Base-by-base conservation (phyloP, 805 yeast species). In the Wickerhamomyces strasburgensis region DNA sequence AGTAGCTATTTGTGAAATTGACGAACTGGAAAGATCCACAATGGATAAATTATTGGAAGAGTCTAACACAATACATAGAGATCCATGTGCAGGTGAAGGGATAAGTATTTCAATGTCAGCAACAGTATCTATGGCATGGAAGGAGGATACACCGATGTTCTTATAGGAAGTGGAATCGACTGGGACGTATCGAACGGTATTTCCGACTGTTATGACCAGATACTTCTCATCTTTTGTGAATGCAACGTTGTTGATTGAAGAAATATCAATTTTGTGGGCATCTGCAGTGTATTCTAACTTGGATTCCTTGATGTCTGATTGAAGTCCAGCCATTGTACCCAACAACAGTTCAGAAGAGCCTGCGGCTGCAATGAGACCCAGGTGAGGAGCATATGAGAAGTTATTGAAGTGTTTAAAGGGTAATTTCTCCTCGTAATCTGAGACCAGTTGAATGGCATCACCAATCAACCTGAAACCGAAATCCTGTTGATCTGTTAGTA, bases 391-490 rank as follows among this genome's bases (percentile, higher is more conserved):
- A 31, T 67, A 64, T 13, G 63, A 60, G 8, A 72, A 51, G 34
- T 70, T 62, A 15, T 58, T 60, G 29, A 57, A 38, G 19, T 40
- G 56, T 35, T 56, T 60, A 55, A 43, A 68, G 14, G 62, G 70
- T 35, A 54, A 38, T 14, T 39, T 44, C 44, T 70, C 73, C 13
- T 57, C 48, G 34, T 54, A 62, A 10, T 42, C 51, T 5, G 60
- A 41, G n/a, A 65, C 67, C 14, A 70, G 47, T 24, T 64, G 52
- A 10, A 45, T 47, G 14, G 56, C 45, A 10, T 48, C 40, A 13
- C 66, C 68, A 8, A 65, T 28, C 24, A 58, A 48, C 42, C 61
- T 68, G 57, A 70, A 72, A 5, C 75, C 75, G 40, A 67, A 60
- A 44, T 67, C 70, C 58, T 54, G 29, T n/a, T 31, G 15, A n/a